Base-by-base conservation (phyloP, 441 rosid species). In the Aquilaria agallochum region DNA sequence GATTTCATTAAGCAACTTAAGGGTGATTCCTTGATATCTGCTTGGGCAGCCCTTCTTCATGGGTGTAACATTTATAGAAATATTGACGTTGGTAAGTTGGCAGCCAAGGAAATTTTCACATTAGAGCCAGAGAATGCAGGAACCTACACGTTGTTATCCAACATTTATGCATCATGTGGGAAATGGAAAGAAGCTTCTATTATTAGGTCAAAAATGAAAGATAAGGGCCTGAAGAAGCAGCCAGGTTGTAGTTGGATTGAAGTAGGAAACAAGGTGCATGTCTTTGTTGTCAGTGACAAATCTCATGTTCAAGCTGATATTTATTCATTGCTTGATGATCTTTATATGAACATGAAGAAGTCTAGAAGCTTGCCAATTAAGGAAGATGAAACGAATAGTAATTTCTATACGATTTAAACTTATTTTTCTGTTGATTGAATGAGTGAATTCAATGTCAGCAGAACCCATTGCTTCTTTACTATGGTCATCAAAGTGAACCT, bases 211-310 rank as follows among this genome's bases (percentile, higher is more conserved):
- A 65, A 55, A 65, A 78, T 88, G 90, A 85, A 83, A 73, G 80
- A 74, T 20, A 78, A 61, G 63, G 86, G 87, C 49, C 58, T 88
- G 63, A 88, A 83, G 82, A 88, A 88, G 63, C 82, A 68, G 53
- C 95, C 95, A 0, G 89, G 95, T 53, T 81, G 88, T 62, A 83
- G 92, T 71, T 88, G 95, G 92, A 67, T 85, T 58, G 70, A 65
- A 63, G 55, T 80, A 10, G 77, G 71, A 64, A 79, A 71, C 52
- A 74, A 66, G 65, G 68, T 58, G 60, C 80, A 82, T 65, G 75
- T 73, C 60, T 88, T 86, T 68, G 75, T 82, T 2, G 87, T 79
- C 65, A 83, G 84, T 58, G 85, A 79, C 58, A 71, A 74, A 60
- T 82, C 92, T 55, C 88, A 82, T 70, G 57, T 59, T 67, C 74